Evolutionary conservation across 2,329 filamentous ascomycete genomes (phyloP), one percentile per base, ranked within the genome.

Genomic region (Fusarium guadeloupense): DNA sequence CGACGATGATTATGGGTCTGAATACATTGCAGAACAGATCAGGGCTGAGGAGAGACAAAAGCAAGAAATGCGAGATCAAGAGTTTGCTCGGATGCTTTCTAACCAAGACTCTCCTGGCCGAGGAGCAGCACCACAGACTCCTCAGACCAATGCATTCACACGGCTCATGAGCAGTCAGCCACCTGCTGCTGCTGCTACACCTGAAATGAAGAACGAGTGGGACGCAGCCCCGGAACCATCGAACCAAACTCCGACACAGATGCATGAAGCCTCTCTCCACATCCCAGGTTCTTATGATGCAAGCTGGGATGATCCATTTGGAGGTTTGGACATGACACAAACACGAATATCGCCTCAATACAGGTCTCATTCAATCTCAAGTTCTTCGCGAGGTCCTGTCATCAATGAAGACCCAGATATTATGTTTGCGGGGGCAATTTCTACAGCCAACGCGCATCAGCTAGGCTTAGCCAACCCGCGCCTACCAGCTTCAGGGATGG

Each of bases 21-120:
- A 59, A 9, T 61, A 54, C 28, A 64, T 79, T 37, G 62, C 71
- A 9, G 62, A 76, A 45, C 76, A 79, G 21, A 72, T 73, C 46
- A 74, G 73, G 33, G 66, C 72, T 47, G 74, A 72, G 31, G 71
- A 72, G 26, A 75, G 74, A 42, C 61, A 71, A 10, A 53, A 67
- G 9, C 71, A 76, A 35, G 67, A 72, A 54, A 60, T 50, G 6
- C 42, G 20, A 42, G 75, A 77, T 38, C 60, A 50, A 5, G 53
- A 70, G n/a, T 45, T 73, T 49, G 75, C 75, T 9, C 44, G 51
- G 28, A 52, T 60, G 19, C 65, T 76, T 19, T 71, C 64, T 3
- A 69, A 62, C 9, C 69, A 71, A 47, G 62, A 55, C 5, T 57
- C 62, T 7, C 31, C 44, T 23, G 14, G 44, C 8, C 44, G 41